These are phyloP conservation scores for Yarrowia sp. DNA, from an alignment of 805 yeast genomes.

Conservation along the genomic window DNA sequence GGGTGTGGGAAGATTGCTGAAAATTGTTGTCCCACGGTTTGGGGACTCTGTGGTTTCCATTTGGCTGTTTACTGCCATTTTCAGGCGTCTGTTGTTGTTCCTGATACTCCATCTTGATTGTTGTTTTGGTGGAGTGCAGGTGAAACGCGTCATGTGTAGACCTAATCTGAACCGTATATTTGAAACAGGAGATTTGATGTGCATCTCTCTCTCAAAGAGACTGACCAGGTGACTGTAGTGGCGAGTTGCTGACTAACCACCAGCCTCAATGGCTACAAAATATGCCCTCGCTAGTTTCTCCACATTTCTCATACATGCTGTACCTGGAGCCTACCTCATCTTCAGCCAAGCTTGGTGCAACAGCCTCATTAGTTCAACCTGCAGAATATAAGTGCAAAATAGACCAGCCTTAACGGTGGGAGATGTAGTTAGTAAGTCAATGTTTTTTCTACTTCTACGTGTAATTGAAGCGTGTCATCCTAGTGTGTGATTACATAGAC, in stretches of 20 bases:
- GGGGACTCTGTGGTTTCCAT: not conserved
- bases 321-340: not conserved
- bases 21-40: not conserved
- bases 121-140: conserved; percentile 23
- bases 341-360: not conserved
- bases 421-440: too few relatives aligned
- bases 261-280: too few relatives aligned
- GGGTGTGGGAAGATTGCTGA: not conserved
- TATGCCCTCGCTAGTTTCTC: too few relatives aligned
- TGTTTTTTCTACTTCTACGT: too few relatives aligned
- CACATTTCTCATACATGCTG: not conserved
- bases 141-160: conserved; percentile 11
- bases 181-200: not conserved
- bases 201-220: not conserved
- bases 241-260: too few relatives aligned
- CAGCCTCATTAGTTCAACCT: not conserved
- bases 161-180: conserved; percentile 3
- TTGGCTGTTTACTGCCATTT: not conserved
- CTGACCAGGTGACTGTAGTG: not conserved
- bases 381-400: not conserved
- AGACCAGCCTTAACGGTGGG: not conserved
- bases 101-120: not conserved
- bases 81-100: not conserved
- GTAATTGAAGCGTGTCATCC: too few relatives aligned
- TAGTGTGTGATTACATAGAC: too few relatives aligned